A percentile compares a stretch with the other conserved stretches of the same genome.
Evolutionary conservation across 1,284 basidiomycete species (phyloP).

Genomic region (Sporisorium iseilematis-ciliati): DNA sequence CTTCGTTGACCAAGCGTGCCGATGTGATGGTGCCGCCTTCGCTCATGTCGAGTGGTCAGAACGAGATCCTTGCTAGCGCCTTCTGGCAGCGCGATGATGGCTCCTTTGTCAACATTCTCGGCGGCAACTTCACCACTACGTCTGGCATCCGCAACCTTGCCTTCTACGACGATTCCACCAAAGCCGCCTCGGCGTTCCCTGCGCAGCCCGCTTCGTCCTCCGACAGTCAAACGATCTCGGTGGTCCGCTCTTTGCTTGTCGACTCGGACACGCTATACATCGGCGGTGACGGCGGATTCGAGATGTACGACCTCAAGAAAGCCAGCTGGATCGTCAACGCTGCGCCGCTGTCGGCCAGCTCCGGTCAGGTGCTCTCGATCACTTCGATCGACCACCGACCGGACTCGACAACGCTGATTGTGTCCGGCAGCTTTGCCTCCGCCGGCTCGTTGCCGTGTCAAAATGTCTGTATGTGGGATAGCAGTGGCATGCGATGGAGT

Average conservation of each 20-base stretch:
- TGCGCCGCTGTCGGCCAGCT: slow-evolving; percentile 45
- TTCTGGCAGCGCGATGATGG: slow-evolving; percentile 84
- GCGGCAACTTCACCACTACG: slow-evolving; percentile 86
- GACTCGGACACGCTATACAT: slow-evolving; percentile 60
- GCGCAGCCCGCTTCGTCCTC: slow-evolving; percentile 26
- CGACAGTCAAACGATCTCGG: slow-evolving; percentile 70
- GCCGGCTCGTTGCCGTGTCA: slow-evolving; percentile 83
- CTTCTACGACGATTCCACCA: slow-evolving; percentile 76
- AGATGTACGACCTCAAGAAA: slow-evolving; percentile 55
- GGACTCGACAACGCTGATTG: slow-evolving; percentile 78
- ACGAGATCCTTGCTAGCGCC: slow-evolving; percentile 84
- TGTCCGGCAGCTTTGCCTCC: slow-evolving; percentile 85
- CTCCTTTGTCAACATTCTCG: slow-evolving; percentile 78
- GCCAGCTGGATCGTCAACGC: slow-evolving; percentile 52
- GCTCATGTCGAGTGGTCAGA: slow-evolving; percentile 75
- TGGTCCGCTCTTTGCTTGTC: slow-evolving; percentile 73
- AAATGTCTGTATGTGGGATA: slow-evolving; percentile 84
- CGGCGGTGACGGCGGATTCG: slow-evolving; percentile 64
- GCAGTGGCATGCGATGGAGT: slow-evolving; percentile 80
- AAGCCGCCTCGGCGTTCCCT: slow-evolving; percentile 75
- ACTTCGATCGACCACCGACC: slow-evolving; percentile 80
- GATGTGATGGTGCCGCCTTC: slow-evolving; percentile 66
- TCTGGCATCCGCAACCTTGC: slow-evolving; percentile 76
- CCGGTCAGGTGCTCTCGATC: slow-evolving; percentile 75
- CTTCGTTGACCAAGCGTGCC: slow-evolving; percentile 46